Percentiles rank a stretch among this genome's conserved stretches.
phyloP scores from a whole-genome alignment of 73 alveolate genomes.

The Tetrahymena borealis region DNA sequence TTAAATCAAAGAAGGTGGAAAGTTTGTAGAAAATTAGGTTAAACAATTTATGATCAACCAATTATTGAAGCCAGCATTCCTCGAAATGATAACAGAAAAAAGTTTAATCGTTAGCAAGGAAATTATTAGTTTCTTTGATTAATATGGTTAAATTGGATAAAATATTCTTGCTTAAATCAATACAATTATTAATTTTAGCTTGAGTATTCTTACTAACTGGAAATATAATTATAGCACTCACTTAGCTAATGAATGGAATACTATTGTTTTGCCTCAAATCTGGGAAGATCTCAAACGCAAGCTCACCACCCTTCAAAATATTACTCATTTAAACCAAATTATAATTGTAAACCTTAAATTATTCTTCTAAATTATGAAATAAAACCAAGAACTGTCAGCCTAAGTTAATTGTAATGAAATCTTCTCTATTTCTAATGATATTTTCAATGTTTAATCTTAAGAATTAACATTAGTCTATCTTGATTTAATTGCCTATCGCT shows the following conservation, averaged over 20 bases:
- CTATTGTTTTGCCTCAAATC: neutral
- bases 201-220: neutral
- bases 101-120: neutral
- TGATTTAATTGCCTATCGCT: neutral
- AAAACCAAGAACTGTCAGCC: neutral
- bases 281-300: slow-evolving; percentile 1
- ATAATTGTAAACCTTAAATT: neutral
- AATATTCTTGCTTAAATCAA: neutral
- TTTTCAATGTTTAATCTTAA: neutral
- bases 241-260: neutral
- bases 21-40: neutral
- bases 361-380: neutral
- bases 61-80: neutral
- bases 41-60: neutral
- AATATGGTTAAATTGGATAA: neutral
- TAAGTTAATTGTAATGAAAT: neutral
- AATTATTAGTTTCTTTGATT: neutral
- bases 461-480: neutral
- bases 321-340: neutral
- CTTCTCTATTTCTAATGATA: neutral
- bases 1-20: neutral
- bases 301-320: neutral
- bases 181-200: neutral
- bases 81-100: neutral
- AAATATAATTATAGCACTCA: neutral